These are phyloP conservation scores for Limtongozyma cylindracea DNA, from an alignment of 805 yeast species.

Conservation along the genomic window DNA sequence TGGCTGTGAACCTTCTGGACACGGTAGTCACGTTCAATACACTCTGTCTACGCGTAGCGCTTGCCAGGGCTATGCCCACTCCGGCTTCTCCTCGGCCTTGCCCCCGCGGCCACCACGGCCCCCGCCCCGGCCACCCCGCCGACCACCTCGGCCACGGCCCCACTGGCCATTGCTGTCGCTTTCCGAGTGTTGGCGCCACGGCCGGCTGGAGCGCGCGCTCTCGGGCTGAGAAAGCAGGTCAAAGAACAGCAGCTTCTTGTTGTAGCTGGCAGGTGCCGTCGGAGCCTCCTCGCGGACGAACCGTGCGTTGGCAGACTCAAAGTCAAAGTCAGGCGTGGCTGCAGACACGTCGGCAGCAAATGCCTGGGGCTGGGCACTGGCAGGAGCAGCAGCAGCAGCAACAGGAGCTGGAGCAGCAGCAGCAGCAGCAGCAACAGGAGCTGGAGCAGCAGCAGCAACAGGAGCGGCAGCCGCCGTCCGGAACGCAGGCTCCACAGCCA, in stretches of 20 bases:
- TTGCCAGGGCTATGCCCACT: slow-evolving; percentile 1
- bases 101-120: slow-evolving; percentile 16
- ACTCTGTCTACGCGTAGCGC: too few relatives aligned
- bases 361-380: too few relatives aligned
- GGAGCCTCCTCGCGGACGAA: slow-evolving; percentile 24
- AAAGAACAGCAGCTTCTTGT: slow-evolving; percentile 69
- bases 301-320: slow-evolving; percentile 47
- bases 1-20: too few relatives aligned
- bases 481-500: slow-evolving; percentile 13
- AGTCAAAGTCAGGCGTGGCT: slow-evolving; percentile 38
- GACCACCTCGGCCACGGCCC: slow-evolving; percentile 4
- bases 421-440: slow-evolving; percentile 1
- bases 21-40: too few relatives aligned
- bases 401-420: slow-evolving; percentile 3
- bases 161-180: slow-evolving; percentile 13
- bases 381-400: slow-evolving; percentile 1
- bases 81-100: slow-evolving; percentile 7
- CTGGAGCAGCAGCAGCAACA: neutral
- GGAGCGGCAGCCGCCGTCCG: neutral
- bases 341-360: too few relatives aligned
- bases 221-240: slow-evolving; percentile 62
- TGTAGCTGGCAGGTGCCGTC: slow-evolving; percentile 19
- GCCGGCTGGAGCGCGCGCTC: slow-evolving; percentile 18
- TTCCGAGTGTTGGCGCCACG: slow-evolving; percentile 79
- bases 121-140: slow-evolving; percentile 11